Percentiles rank a stretch among this genome's conserved stretches.
These are phyloP conservation scores for Wallacemonas sp. DNA, from an alignment of 208 protist species.

Conservation along the genomic window DNA sequence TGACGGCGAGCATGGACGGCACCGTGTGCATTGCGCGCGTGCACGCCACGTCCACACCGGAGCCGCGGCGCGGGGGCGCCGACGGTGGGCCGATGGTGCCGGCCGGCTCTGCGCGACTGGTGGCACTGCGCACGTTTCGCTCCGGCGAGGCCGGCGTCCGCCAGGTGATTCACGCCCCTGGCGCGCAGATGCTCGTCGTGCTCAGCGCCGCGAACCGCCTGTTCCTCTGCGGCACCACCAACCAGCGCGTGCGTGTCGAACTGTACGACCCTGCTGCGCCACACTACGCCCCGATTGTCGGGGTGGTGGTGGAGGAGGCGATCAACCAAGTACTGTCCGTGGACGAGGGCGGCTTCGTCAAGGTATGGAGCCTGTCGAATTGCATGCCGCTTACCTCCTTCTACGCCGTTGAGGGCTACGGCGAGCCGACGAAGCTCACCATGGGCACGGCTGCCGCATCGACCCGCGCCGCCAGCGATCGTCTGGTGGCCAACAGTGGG, in stretches of 20 bases:
- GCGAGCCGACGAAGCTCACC: conserved; percentile 13
- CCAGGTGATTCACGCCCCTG: conserved; percentile 29
- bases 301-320: conserved; percentile 56
- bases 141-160: conserved; percentile 41
- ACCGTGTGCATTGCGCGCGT: conserved; percentile 38
- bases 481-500: conserved; percentile 27
- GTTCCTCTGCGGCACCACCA: conserved; percentile 35
- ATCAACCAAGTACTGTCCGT: conserved; percentile 73
- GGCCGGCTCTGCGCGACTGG: not conserved
- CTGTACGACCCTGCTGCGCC: conserved; percentile 70
- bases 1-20: conserved; percentile 46
- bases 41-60: not conserved
- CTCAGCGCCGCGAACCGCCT: conserved; percentile 41
- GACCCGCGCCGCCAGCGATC: conserved; percentile 14
- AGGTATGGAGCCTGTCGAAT: conserved; percentile 72
- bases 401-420: conserved; percentile 47
- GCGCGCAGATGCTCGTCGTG: conserved; percentile 38
- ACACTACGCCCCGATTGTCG: conserved; percentile 66
- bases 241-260: conserved; percentile 47
- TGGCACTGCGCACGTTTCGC: conserved; percentile 20
- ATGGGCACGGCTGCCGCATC: not conserved
- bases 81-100: too few species aligned
- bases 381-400: conserved; percentile 60
- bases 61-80: conserved; percentile 6
- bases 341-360: conserved; percentile 66